A percentile compares a stretch with the other conserved stretches of the same genome.
phyloP scores from a whole-genome alignment of 352 stramenopile species.

The Phytophthora quininea region DNA sequence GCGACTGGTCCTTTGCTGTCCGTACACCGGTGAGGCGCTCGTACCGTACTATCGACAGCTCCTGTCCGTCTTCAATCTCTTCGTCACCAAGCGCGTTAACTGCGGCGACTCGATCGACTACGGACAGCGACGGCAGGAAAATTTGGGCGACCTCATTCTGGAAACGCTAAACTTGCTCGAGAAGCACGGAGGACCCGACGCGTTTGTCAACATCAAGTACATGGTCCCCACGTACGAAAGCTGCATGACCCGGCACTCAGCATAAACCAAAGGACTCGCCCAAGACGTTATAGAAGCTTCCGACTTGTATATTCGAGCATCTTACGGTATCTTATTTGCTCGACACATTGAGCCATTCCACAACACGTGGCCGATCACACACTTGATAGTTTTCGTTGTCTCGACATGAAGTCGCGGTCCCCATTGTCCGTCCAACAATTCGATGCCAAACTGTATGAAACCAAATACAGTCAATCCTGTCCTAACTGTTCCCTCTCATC shows the following conservation, averaged over 20 bases:
- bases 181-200: constrained; percentile 79
- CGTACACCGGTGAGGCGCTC: constrained; percentile 86
- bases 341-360: too few relatives aligned
- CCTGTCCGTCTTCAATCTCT: constrained; percentile 92
- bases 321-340: too few relatives aligned
- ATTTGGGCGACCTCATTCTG: constrained; percentile 89
- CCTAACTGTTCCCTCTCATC: too few relatives aligned
- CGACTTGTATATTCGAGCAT: too few relatives aligned
- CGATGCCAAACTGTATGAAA: too few relatives aligned
- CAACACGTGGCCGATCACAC: too few relatives aligned
- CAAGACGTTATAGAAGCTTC: background rate
- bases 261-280: background rate
- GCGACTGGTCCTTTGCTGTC: constrained; percentile 67
- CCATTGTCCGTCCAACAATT: too few relatives aligned
- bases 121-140: constrained; percentile 86
- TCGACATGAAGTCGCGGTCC: too few relatives aligned
- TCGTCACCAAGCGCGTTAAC: constrained; percentile 92
- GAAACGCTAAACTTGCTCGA: constrained; percentile 92
- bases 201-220: constrained; percentile 97
- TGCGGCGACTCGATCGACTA: constrained; percentile 95
- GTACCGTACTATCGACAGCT: constrained; percentile 94
- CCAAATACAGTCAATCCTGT: too few relatives aligned
- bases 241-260: constrained; percentile 50
- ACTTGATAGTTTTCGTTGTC: too few relatives aligned
- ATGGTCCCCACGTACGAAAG: constrained; percentile 96